A percentile compares a stretch with the other conserved stretches of the same genome.
These are phyloP conservation scores for Cadophora sp. DNA, from an alignment of 2,329 filamentous ascomycete genomes.

Conservation along the genomic window DNA sequence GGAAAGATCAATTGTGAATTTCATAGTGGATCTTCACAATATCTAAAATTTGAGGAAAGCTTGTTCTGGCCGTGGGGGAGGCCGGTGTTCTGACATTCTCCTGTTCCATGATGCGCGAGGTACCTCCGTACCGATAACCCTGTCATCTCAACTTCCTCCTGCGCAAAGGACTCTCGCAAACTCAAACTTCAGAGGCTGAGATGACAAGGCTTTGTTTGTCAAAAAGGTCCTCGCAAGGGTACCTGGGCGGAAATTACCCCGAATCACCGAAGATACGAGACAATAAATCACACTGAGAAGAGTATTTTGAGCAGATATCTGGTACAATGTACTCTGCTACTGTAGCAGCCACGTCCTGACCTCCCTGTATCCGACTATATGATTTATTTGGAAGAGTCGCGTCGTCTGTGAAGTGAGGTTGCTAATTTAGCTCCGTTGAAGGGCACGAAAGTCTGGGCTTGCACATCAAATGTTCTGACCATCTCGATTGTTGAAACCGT, in stretches of 20 bases:
- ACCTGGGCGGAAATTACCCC: neutral
- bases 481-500: no score
- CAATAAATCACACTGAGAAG: no score
- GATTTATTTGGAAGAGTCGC: no score
- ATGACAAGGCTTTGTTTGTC: neutral
- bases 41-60: neutral
- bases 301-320: no score
- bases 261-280: neutral
- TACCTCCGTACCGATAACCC: slow-evolving; percentile 9
- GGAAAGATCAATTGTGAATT: no score
- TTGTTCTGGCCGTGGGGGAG: neutral
- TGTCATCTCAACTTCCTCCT: slow-evolving; percentile 7
- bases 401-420: no score
- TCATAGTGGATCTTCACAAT: neutral
- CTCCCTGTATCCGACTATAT: no score
- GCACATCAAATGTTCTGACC: no score
- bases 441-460: no score
- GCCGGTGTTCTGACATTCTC: neutral
- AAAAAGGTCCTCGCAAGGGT: neutral
- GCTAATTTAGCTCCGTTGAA: no score
- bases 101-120: slow-evolving; percentile 15
- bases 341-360: no score
- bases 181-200: neutral
- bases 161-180: neutral
- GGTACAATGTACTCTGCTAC: no score